Evolutionary conservation across 2,329 filamentous ascomycete genomes (phyloP), one percentile per base, ranked within the genome.

Genomic region (Orbilia javanica): DNA sequence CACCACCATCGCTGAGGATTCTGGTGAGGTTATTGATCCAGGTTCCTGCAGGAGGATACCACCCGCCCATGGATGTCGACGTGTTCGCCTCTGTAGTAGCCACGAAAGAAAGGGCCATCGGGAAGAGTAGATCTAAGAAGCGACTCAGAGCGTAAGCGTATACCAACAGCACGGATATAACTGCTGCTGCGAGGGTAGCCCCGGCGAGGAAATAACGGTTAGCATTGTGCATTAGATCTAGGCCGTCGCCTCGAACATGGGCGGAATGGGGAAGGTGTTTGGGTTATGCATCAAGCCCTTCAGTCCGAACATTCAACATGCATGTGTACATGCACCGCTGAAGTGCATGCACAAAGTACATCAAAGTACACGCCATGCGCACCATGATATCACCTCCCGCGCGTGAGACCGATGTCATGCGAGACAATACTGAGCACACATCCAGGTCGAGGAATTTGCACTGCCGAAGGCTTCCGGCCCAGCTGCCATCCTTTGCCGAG

Each of bases 21-120:
- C 85, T 83, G 0, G 85, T 84, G 2, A 94, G 84, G 81, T 90
- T 86, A 82, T 93, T 93, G 80, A 93, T 86, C 53, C 84, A 82
- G 3, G 86, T 87, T 20, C 85, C 82, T 15, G 85, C 84, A 0
- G 90, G 90, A 11, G 89, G 82, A 83, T 90, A 84, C 90, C 90
- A 92, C 65, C 70, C 8, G 22, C 13, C 10, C 31, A 10, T 15
- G 57, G n/a, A n/a, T n/a, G n/a, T n/a, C n/a, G n/a, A 18, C 3
- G 46, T 34, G 13, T 20, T 7, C 8, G 25, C 27, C 1, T 5
- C 27, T 3, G 42, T 22, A 2, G 29, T 34, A 11, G 25, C 39
- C 42, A 46, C 22, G 36, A 52, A 36, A 22, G n/a, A 27, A 31
- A 70, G 31, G 7, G 31, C 20, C 6, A 50, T 42, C 25, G 65